phyloP scores from a whole-genome alignment of 768 basidiomycete genomes.

The Bullera alba region DNA sequence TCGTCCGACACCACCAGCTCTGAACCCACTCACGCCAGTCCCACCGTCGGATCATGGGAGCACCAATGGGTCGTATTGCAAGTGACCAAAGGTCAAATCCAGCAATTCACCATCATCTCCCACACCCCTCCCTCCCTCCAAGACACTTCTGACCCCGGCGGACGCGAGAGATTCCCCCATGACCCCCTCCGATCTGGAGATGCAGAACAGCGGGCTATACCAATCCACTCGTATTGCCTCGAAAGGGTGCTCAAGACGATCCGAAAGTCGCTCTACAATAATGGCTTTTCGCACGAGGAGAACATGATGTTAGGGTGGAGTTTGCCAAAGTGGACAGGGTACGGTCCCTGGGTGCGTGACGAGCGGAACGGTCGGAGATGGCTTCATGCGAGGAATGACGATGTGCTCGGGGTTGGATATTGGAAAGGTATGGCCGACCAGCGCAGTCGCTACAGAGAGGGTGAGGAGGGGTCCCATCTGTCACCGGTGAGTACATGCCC shows the following conservation, averaged over 20 bases:
- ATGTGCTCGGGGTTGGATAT: no score
- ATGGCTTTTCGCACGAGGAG: conserved; percentile 9
- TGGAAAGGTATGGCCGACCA: not conserved
- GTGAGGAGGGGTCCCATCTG: conserved; percentile 6
- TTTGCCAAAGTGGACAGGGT: conserved; percentile 23
- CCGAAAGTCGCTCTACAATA: conserved; percentile 1
- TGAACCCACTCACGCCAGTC: not conserved
- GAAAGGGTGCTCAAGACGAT: conserved; percentile 1
- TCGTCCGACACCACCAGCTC: not conserved
- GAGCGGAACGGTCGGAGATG: not conserved
- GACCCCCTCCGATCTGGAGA: not conserved
- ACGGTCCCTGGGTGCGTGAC: conserved; percentile 3
- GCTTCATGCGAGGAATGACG: not conserved
- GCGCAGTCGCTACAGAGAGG: not conserved
- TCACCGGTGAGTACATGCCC: conserved; percentile 3
- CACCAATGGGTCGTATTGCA: not conserved
- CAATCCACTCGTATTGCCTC: conserved; percentile 22
- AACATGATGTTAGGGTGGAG: conserved; percentile 14
- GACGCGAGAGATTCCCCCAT: not conserved
- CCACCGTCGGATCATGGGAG: not conserved
- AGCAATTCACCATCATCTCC: not conserved
- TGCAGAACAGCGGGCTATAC: not conserved
- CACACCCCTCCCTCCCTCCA: not conserved
- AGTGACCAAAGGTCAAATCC: not conserved
- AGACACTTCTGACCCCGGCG: not conserved